Base-by-base conservation (phyloP, 352 stramenopile species). In the Globisporangium ultimum region DNA sequence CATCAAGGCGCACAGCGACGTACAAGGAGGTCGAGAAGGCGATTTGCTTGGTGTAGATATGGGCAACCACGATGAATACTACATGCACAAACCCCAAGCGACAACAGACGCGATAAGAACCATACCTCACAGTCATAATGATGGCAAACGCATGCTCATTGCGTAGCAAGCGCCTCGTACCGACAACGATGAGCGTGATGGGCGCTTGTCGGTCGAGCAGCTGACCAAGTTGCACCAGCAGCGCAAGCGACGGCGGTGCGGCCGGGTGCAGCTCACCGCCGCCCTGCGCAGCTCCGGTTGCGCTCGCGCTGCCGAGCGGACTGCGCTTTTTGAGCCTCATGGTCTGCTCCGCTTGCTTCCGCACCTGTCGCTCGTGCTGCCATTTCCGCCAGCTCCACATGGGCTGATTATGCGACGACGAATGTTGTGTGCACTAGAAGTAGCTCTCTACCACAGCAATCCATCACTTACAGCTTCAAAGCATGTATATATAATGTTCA, bases 11-110 rank as follows among this genome's bases (percentile, higher is more conserved):
- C 24, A 32, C 24, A 3, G 13, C 13, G 9, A 59, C 58, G 40
- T 41, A 64, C 58, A 59, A 11, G 17, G 58, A 58, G 9, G 42
- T 38, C 34, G 32, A 51, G 17, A 54, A 1, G n/a, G 20, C n/a
- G 50, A 64, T 38, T 24, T 64, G 58, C 36, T 64, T 58, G 22
- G 42, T 55, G 20, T 53, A 50, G n/a, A 64, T 14, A 24, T 64
- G 58, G 32, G 40, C 58, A 1, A 51, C 43, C 0, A 64, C 51
- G 28, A 64, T 46, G 20, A 53, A 18, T 50, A 64, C 58, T 64
- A 22, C 22, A 47, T n/a, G 15, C 20, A 3, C 24, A 18, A 50
- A 24, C 34, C 22, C 40, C 15, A n/a, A 18, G 40, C 17, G 1
- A 22, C 8, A 21, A 21, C 17, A 17, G 18, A 24, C 20, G 22